Conservation (phyloP, 768 basidiomycete genomes). For the Russula lepida region DNA sequence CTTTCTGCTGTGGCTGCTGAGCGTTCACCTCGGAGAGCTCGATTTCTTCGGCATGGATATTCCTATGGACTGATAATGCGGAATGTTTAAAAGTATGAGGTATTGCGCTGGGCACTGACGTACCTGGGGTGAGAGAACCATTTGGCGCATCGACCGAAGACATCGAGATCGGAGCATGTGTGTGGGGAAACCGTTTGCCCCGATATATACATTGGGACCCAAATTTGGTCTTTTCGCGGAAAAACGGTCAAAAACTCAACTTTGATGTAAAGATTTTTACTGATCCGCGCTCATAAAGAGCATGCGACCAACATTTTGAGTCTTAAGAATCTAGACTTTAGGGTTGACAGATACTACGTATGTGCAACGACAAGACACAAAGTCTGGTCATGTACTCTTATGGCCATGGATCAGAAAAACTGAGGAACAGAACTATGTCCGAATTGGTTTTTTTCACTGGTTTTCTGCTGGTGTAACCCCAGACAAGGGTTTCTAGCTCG, state of each 20-base stretch:
- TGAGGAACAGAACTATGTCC: no score
- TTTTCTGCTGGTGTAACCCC: slow-evolving; percentile 13
- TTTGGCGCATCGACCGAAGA: background rate
- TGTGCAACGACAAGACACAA: background rate
- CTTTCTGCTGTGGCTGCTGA: background rate
- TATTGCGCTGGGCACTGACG: background rate
- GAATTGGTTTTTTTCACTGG: no score
- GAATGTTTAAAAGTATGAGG: background rate
- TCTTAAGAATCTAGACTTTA: no score
- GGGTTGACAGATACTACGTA: background rate
- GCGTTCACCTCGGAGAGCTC: background rate
- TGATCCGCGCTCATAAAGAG: background rate
- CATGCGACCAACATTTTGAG: background rate
- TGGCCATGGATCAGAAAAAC: no score
- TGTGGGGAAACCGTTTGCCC: background rate
- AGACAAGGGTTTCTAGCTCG: slow-evolving; percentile 6
- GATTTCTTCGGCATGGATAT: background rate
- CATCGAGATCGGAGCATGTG: background rate
- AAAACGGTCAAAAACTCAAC: background rate
- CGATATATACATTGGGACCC: background rate
- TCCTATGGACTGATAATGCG: background rate
- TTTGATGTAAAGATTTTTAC: no score
- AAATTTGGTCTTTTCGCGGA: background rate
- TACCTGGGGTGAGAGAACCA: background rate
- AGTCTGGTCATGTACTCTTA: background rate